These are phyloP conservation scores for Samsoniella hepiali DNA, from an alignment of 2,329 filamentous ascomycete genomes.

Conservation along the genomic window DNA sequence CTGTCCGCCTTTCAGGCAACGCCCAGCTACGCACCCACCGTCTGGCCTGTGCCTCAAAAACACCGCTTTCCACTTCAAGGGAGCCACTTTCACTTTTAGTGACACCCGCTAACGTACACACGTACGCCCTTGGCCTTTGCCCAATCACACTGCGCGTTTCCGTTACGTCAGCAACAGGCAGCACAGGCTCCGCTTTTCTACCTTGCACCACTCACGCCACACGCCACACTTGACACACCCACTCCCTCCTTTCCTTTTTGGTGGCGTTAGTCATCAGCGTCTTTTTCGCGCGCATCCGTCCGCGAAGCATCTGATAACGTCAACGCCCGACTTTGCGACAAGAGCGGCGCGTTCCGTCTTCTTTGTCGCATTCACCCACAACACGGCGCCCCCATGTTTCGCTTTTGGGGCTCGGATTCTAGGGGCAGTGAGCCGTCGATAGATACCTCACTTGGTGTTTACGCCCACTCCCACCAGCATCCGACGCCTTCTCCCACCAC, in stretches of 20 bases:
- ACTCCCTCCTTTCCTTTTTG: neutral
- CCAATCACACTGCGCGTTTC: constrained; percentile 20
- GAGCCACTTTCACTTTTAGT: constrained; percentile 16
- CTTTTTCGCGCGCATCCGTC: neutral
- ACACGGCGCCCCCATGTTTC: constrained; percentile 55
- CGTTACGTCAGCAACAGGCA: constrained; percentile 35
- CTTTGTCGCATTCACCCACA: constrained; percentile 11
- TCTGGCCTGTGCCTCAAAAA: constrained; percentile 12
- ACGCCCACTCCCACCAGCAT: constrained; percentile 31
- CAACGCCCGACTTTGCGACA: constrained; percentile 12
- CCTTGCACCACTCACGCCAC: constrained; percentile 19
- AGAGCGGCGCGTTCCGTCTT: constrained; percentile 19
- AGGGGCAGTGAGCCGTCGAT: constrained; percentile 54
- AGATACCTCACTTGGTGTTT: constrained; percentile 40
- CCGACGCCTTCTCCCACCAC: constrained; percentile 27
- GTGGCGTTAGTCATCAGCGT: constrained; percentile 11
- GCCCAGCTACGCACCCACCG: constrained; percentile 17
- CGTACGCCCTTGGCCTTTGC: constrained; percentile 1
- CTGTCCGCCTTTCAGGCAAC: constrained; percentile 19
- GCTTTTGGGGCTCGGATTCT: constrained; percentile 57
- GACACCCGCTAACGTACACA: constrained; percentile 4
- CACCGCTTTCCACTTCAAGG: constrained; percentile 5
- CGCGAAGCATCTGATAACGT: constrained; percentile 12
- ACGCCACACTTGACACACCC: constrained; percentile 10
- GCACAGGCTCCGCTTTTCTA: constrained; percentile 21